Evolutionary conservation across 1,284 basidiomycete species (phyloP).

Genomic region (Pseudozyma hubeiensis): DNA sequence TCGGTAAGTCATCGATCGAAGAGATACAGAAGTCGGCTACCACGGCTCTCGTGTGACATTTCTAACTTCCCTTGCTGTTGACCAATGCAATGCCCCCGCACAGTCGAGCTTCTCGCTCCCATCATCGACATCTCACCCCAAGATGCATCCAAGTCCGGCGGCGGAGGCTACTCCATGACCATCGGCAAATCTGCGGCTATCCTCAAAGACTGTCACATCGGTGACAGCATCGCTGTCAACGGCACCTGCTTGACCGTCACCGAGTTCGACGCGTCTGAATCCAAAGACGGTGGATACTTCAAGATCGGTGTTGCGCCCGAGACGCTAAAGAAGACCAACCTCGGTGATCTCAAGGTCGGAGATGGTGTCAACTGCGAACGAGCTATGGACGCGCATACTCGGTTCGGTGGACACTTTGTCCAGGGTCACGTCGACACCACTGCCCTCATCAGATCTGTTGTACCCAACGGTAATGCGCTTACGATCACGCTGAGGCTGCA

Average conservation of each 20-base stretch:
- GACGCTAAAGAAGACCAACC: slow-evolving; percentile 87
- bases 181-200: slow-evolving; percentile 81
- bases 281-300: slow-evolving; percentile 73
- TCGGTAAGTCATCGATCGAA: slow-evolving; percentile 36
- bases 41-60: background rate
- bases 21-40: too few relatives aligned
- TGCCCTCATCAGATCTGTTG: slow-evolving; percentile 72
- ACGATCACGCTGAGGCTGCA: slow-evolving; percentile 79
- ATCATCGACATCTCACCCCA: slow-evolving; percentile 74
- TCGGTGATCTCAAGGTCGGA: slow-evolving; percentile 81
- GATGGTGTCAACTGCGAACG: slow-evolving; percentile 93
- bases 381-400: slow-evolving; percentile 86
- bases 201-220: slow-evolving; percentile 88
- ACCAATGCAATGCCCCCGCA: background rate
- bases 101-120: slow-evolving; percentile 79
- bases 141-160: slow-evolving; percentile 74
- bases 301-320: slow-evolving; percentile 95
- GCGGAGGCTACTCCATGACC: slow-evolving; percentile 82
- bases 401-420: slow-evolving; percentile 97
- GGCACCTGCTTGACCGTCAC: slow-evolving; percentile 88
- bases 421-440: slow-evolving; percentile 86
- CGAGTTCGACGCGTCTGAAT: slow-evolving; percentile 74
- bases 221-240: slow-evolving; percentile 92
- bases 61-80: background rate
- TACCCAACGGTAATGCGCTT: slow-evolving; percentile 86